Base-by-base conservation (phyloP, 257 asterid species). In the Schizonepeta tenuifolia region DNA sequence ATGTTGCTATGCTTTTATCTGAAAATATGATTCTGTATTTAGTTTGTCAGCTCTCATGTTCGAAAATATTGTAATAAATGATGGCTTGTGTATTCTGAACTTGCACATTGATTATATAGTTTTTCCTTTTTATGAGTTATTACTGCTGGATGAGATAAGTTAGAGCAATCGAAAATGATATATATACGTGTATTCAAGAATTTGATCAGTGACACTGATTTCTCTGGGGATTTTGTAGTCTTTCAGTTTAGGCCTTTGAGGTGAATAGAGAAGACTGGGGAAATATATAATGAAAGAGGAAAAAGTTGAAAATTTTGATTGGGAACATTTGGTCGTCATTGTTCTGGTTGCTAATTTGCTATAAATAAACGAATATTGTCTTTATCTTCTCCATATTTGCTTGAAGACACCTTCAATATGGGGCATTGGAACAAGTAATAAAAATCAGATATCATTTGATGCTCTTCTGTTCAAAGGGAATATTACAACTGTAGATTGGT, bases 11-110 rank as follows among this genome's bases (percentile, higher is more conserved):
- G 13, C 31, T 17, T 60, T 71, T 51, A 12, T 71, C 28, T 24
- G 33, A 50, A 40, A 70, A 24, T 15, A 33, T 22, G 62, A 44
- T 46, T 61, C 24, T 36, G 9, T 53, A 69, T 55, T 49, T 31
- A 62, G 56, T 53, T 6, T 9, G 44, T 71, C 40, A 24, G 54
- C 20, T 12, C 36, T 70, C 56, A 46, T 49, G 17, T 55, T 72
- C 24, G 68, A 55, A 15, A 55, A 43, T 40, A 55, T 8, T 22
- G 15, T 22, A 58, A 53, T 70, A 0, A n/a, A n/a, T 14, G 18
- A 17, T 79, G 68, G 28, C 36, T 51, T 10, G 26, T 55, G 70
- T 31, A 63, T 47, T 47, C 31, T 69, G 75, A 38, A 58, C 11
- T 65, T 15, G 1, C n/a, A 15, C 3, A 17, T 61, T 38, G 46